Base-by-base conservation (phyloP, 2,329 filamentous ascomycete species). In the Eutypa lata region DNA sequence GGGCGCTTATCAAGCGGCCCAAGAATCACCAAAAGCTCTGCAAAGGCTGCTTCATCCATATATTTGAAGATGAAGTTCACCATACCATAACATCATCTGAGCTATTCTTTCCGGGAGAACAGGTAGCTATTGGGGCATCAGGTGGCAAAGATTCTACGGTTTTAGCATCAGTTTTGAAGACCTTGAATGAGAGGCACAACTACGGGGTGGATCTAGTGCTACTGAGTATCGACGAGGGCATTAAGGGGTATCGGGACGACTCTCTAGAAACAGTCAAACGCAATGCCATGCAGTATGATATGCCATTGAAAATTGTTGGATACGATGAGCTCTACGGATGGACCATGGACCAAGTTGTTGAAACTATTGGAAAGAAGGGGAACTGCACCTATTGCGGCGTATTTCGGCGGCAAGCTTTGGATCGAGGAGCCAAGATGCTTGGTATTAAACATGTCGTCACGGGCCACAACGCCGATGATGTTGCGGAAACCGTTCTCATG, bases 311-410 rank as follows among this genome's bases (percentile, higher is more conserved):
- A 62, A 96, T 99, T 52, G 84, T 99, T 48, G 91, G 93, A 48
- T 99, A 99, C 65, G 88, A 87, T 50, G 89, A 97, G 65, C 77
- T 99, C 10, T 99, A 99, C 69, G 94, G 93, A 8, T 99, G 94
- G 94, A 97, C 92, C 1, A 99, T 99, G 94, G 94, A 99, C 66
- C 91, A 97, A 67, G 94, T 99, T 10, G 95, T 99, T 3, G 89
- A 92, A 64, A 90, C 93, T 47, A 89, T 99, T 48, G 94, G 94
- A 14, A 97, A 97, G 76, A 97, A 97, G 71, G 92, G 93, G 28
- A 99, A 99, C 72, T 99, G 94, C 79, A 99, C 95, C 28, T 99
- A 99, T 67, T 99, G 94, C 66, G 94, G 94, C 14, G 94, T 99
- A 18, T 99, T 99, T 68, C 81, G 94, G 50, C 82, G 95, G 53